These are phyloP conservation scores for Oryza meyeriana DNA, from an alignment of 176 grass and related monocot genomes.

Conservation along the genomic window DNA sequence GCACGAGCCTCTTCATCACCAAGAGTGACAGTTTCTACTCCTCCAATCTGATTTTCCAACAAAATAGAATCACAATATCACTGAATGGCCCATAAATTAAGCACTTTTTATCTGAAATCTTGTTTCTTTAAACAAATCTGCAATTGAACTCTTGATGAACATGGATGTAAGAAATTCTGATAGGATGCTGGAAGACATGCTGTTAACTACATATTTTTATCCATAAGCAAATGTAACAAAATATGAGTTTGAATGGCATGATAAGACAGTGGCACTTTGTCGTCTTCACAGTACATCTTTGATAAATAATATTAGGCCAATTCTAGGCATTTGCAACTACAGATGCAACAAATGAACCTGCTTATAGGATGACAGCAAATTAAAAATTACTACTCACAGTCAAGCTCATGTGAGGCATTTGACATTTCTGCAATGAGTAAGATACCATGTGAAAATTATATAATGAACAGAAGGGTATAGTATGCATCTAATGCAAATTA, in stretches of 20 bases:
- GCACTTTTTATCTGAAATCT: not conserved
- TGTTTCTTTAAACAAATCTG: conserved; percentile 13
- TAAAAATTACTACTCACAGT: not conserved
- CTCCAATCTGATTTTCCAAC: conserved; percentile 65
- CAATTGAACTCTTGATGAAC: conserved; percentile 3
- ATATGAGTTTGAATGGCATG: not conserved
- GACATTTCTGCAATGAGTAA: not conserved
- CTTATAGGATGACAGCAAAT: not conserved
- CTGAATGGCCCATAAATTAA: not conserved
- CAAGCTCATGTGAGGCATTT: conserved; percentile 9
- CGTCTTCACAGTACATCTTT: not conserved
- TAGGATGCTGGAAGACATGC: not conserved
- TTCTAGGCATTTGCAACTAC: not conserved
- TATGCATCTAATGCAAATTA: conserved; percentile 4
- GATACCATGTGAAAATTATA: not conserved
- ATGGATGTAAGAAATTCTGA: not conserved
- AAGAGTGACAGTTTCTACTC: conserved; percentile 92
- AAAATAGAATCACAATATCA: conserved; percentile 12
- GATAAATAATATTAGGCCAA: not conserved
- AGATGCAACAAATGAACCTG: not conserved
- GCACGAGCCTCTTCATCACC: conserved; percentile 93
- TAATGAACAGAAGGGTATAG: not conserved
- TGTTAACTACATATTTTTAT: not conserved
- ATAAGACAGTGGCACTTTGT: not conserved
- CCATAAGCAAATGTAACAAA: not conserved